phyloP scores from a whole-genome alignment of 1,139 yeast species.

The Cylindricascospora bacillispora region DNA sequence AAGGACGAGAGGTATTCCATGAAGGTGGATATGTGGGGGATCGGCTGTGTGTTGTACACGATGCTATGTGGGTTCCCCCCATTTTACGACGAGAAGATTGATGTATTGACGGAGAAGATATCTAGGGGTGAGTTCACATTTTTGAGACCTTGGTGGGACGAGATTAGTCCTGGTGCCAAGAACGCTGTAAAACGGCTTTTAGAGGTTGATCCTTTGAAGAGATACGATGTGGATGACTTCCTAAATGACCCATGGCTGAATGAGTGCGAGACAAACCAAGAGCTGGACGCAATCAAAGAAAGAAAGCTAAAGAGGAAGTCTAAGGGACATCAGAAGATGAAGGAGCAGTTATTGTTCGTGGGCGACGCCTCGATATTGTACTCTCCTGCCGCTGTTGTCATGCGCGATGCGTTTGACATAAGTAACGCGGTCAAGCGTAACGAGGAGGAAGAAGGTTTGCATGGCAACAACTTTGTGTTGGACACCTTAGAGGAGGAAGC shows the following conservation, averaged over 20 bases:
- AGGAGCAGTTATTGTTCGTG: slow-evolving; percentile 8
- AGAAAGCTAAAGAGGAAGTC: slow-evolving; percentile 1
- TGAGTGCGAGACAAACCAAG: slow-evolving; percentile 14
- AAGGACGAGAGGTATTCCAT: slow-evolving; percentile 76
- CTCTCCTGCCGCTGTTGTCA: slow-evolving; percentile 84
- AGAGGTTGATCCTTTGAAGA: slow-evolving; percentile 66
- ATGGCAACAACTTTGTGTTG: slow-evolving; percentile 6
- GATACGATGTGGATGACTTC: slow-evolving; percentile 71
- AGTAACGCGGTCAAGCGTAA: slow-evolving; percentile 88
- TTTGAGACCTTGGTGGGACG: slow-evolving; percentile 96
- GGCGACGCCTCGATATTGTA: slow-evolving; percentile 28
- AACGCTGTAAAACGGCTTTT: slow-evolving; percentile 60
- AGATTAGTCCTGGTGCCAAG: slow-evolving; percentile 68
- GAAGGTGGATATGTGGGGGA: slow-evolving; percentile 92
- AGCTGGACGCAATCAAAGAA: slow-evolving; percentile 6
- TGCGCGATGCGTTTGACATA: slow-evolving; percentile 91
- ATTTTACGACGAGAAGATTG: slow-evolving; percentile 79
- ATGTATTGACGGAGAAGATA: slow-evolving; percentile 69
- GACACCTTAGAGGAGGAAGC: slow-evolving; percentile 14
- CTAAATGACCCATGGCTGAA: slow-evolving; percentile 73
- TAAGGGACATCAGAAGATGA: slow-evolving; percentile 6
- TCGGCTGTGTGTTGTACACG: slow-evolving; percentile 87
- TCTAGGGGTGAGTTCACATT: slow-evolving; percentile 75
- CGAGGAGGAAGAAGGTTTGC: slow-evolving; percentile 57
- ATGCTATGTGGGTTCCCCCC: slow-evolving; percentile 93